Base-by-base conservation (phyloP, 1,139 yeast species). In the Spathaspora sp. region DNA sequence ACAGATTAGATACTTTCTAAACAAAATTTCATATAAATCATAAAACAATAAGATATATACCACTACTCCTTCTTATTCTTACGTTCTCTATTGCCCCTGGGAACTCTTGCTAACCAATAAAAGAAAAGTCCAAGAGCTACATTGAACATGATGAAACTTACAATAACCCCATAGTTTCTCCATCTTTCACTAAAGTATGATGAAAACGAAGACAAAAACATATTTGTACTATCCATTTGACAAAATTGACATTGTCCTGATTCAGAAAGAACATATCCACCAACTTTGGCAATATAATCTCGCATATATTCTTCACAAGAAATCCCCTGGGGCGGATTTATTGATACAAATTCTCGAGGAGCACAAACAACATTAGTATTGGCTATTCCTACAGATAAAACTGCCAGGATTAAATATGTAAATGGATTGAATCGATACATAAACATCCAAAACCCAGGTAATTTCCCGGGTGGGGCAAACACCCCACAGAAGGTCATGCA, bases 101-200 rank as follows among this genome's bases (percentile, higher is more conserved):
- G 95, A 48, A 88, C 95, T 71, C 96, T 82, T 9, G 82, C 81
- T 43, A 84, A 64, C 84, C 88, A 88, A 67, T 86, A 88, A 46
- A 86, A 67, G 60, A 76, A 61, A 17, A 84, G 60, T 9, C 86
- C 78, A 24, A 70, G 70, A 31, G 63, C 48, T 36, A 80, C 66
- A 60, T 87, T 84, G 62, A 86, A 70, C 37, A 65, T 65, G 52
- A 81, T 80, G 59, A 63, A 68, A 2, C 61, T 58, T 48, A 66
- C 60, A 54, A 80, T 78, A 46, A 84, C 74, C 60, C 93, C 93
- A 52, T 74, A 74, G 60, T 86, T 79, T 73, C 90, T 80, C 89
- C 91, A 84, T 64, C 81, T 76, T 52, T 75, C 68, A 13, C 61
- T 45, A 56, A 61, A 86, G 1, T 54, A 38, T 15, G 84, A 66